These are phyloP conservation scores for Prunus yedoensis DNA, from an alignment of 331 rosid genomes.

Conservation along the genomic window DNA sequence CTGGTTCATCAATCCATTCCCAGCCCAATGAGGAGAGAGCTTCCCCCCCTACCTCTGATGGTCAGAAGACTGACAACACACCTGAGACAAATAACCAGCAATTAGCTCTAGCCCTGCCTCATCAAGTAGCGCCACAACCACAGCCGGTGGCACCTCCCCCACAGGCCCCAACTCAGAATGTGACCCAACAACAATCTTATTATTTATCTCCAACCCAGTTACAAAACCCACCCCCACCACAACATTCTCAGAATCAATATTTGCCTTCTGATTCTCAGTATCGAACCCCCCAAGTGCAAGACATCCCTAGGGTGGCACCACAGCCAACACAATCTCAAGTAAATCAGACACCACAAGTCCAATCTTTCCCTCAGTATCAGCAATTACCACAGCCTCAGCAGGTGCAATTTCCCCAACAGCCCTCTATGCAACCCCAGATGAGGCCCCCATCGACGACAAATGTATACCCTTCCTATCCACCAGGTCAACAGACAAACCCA, in stretches of 20 bases:
- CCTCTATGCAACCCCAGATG: conserved; percentile 67
- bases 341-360: conserved; percentile 52
- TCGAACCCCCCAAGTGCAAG: conserved; percentile 62
- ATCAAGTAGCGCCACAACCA: conserved; percentile 67
- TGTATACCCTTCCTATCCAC: conserved; percentile 64
- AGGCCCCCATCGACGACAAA: conserved; percentile 56
- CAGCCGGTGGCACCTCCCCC: conserved; percentile 51
- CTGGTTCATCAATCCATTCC: conserved; percentile 66
- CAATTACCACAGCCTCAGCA: conserved; percentile 50
- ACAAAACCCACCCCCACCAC: conserved; percentile 50
- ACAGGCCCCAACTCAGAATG: conserved; percentile 57
- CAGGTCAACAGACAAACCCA: conserved; percentile 62
- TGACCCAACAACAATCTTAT: conserved; percentile 66
- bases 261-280: conserved; percentile 72
- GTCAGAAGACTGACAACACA: conserved; percentile 56
- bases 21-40: conserved; percentile 68
- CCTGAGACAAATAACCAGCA: conserved; percentile 79
- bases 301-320: conserved; percentile 51
- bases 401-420: conserved; percentile 60
- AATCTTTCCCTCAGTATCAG: conserved; percentile 69
- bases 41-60: conserved; percentile 49
- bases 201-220: conserved; percentile 59
- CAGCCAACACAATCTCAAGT: conserved; percentile 63
- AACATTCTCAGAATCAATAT: conserved; percentile 69
- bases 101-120: conserved; percentile 87